These are phyloP conservation scores for Naganishia friedmannii DNA, from an alignment of 768 basidiomycete genomes.

Conservation along the genomic window DNA sequence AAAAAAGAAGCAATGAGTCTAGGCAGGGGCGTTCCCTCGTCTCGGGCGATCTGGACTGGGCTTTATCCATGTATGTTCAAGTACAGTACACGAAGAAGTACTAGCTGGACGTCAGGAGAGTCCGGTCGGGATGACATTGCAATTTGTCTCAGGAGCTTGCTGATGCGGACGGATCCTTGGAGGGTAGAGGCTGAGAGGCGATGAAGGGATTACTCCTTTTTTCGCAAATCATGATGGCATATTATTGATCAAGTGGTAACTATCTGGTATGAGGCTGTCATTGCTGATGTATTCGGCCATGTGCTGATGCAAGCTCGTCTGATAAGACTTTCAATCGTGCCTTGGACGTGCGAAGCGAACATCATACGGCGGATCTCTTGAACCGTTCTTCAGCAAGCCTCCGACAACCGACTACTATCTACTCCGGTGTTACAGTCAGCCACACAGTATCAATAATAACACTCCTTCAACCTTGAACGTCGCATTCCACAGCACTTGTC, in stretches of 20 bases:
- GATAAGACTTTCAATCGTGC: not conserved
- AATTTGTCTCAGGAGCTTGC: constrained; percentile 16
- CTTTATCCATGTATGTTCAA: not conserved
- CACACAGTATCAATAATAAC: not conserved
- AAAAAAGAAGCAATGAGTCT: not conserved
- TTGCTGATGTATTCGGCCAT: constrained; percentile 11
- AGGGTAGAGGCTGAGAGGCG: not conserved
- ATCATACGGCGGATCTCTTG: not conserved
- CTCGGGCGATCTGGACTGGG: constrained; percentile 23
- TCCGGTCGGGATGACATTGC: constrained; percentile 13
- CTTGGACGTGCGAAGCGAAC: not conserved
- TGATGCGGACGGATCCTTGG: constrained; percentile 3
- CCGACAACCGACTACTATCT: not conserved
- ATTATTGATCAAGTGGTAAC: not conserved
- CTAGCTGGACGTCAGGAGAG: not conserved
- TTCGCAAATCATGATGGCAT: constrained; percentile 10
- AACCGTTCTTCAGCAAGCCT: not conserved
- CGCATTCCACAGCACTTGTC: not conserved
- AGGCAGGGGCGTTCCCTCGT: not conserved
- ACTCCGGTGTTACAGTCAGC: not conserved
- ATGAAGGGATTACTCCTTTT: constrained; percentile 16
- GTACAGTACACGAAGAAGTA: not conserved
- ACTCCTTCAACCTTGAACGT: constrained; percentile 16
- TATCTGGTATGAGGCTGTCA: not conserved
- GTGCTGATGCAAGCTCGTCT: constrained; percentile 13